phyloP scores from a whole-genome alignment of 768 basidiomycete species.

The Collybiopsis confluens region DNA sequence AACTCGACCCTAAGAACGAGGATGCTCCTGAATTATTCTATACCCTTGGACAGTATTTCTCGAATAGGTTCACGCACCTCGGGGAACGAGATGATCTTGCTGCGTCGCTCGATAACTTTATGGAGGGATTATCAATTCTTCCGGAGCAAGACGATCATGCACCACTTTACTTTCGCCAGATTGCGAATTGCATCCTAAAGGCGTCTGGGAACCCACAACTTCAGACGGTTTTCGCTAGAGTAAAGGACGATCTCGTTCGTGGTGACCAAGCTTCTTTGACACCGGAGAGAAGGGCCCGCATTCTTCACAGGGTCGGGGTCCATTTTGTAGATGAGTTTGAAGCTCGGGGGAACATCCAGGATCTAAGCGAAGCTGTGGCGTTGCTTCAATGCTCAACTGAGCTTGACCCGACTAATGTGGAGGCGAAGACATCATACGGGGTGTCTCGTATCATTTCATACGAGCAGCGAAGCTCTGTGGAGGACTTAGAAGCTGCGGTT shows the following conservation, averaged over 20 bases:
- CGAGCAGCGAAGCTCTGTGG: neutral
- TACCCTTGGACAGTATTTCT: neutral
- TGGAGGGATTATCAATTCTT: neutral
- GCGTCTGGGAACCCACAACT: no score
- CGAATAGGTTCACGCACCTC: neutral
- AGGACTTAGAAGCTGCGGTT: neutral
- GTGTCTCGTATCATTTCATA: neutral
- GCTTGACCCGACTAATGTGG: neutral
- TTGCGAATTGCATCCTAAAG: no score
- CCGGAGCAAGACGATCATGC: neutral
- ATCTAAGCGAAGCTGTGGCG: conserved; percentile 21
- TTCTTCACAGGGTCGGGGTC: neutral
- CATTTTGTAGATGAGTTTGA: neutral
- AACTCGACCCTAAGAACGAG: neutral
- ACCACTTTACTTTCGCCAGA: neutral
- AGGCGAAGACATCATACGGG: neutral
- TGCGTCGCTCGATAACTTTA: neutral
- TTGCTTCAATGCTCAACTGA: conserved; percentile 14
- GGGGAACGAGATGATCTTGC: neutral
- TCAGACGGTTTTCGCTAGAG: no score
- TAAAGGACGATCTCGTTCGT: no score
- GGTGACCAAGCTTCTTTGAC: no score
- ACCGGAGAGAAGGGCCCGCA: neutral
- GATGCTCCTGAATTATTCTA: neutral
- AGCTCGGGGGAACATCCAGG: conserved; percentile 13